Base-by-base conservation (phyloP, 2,329 filamentous ascomycete genomes). In the Lachnellula hyalina region DNA sequence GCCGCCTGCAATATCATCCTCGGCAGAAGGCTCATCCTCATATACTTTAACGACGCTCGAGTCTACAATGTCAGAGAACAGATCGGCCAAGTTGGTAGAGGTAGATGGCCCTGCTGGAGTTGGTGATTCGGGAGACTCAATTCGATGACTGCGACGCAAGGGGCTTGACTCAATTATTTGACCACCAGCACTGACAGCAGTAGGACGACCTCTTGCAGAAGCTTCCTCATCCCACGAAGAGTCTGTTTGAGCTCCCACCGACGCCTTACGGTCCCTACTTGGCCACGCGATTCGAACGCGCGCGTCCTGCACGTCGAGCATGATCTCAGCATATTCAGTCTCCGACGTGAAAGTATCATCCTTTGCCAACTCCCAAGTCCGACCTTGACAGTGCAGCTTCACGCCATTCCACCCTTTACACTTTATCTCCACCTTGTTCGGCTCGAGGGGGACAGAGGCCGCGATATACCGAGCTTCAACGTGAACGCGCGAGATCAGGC, bases 381-480 rank as follows among this genome's bases (percentile, higher is more conserved):
- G 85, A 54, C 90, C 90, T 72, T 93, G 87, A 75, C 90, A 96
- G 74, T 96, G 91, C 63, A 99, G 75, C 75, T 90, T 96, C 62
- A 94, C 79, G 15, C 94, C 94, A 71, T 99, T 99, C 93, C 93
- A 97, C 21, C 94, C 94, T 67, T 88, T 83, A 77, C 94, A 99
- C 66, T 90, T 80, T 65, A 99, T 87, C 72, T 96, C 89, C 47
- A 99, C 83, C 71, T 84, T 86, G 70, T 88, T 89, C 59, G 84
- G 79, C 63, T 89, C 84, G 65, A 89, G 80, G 5, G 81, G 81
- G 53, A 82, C 79, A 19, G 79, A 74, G 12, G 89, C 83, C 21
- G 87, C 80, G 60, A 93, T 82, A 71, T 92, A 99, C 51, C 85
- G 83, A 60, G 91, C 92, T 73, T 90, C 87, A 72, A 96, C 88